These are phyloP conservation scores for Solanum ahanhuiri DNA, from an alignment of 257 asterid genomes.

Conservation along the genomic window DNA sequence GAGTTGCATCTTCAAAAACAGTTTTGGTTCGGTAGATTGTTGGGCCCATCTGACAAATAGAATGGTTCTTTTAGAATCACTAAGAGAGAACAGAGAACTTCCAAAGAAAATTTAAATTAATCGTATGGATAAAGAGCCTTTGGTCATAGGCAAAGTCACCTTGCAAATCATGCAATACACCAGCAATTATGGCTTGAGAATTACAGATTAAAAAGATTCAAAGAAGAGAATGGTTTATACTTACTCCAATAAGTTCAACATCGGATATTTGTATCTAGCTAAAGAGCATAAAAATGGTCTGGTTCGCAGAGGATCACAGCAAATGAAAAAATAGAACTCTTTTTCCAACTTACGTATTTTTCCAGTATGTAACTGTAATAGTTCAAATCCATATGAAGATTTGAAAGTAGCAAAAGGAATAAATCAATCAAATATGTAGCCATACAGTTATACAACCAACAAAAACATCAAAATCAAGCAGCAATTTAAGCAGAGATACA, in stretches of 20 bases:
- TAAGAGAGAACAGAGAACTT: neutral
- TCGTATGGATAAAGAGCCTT: no score
- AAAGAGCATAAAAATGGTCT: neutral
- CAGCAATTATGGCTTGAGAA: neutral
- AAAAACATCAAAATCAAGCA: neutral
- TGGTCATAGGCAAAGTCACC: neutral
- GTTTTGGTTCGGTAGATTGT: conserved; percentile 64
- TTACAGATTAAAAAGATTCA: neutral
- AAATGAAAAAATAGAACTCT: neutral
- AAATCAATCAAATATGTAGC: neutral
- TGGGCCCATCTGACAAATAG: conserved; percentile 54
- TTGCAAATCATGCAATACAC: neutral
- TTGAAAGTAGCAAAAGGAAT: neutral
- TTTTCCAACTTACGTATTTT: neutral
- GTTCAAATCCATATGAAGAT: neutral
- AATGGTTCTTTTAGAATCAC: neutral
- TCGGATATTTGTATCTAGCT: neutral
- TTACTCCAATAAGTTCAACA: neutral
- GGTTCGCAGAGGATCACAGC: neutral
- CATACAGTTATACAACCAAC: neutral
- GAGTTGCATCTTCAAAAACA: conserved; percentile 80
- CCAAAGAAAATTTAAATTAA: neutral
- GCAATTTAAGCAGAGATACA: neutral
- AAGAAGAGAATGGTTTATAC: neutral
- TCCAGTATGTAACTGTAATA: neutral